phyloP scores from a whole-genome alignment of 129 eudicot species.

The Centrapalus pauciflorus region DNA sequence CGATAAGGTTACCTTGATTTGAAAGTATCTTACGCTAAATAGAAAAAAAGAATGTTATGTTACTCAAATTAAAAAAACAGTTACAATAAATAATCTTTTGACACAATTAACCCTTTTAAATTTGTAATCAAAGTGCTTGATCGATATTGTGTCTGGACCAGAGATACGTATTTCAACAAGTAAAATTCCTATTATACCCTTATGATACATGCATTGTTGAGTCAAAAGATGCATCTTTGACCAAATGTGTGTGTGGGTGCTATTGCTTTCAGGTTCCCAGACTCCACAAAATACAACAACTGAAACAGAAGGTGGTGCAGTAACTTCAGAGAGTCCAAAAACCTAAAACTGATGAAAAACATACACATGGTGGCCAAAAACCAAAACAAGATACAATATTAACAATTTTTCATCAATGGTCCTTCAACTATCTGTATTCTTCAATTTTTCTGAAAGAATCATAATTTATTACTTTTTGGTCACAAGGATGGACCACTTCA shows the following conservation, averaged over 20 bases:
- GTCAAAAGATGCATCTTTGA: slow-evolving; percentile 27
- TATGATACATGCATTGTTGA: slow-evolving; percentile 2
- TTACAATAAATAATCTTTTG: too few relatives aligned
- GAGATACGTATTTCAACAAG: too few relatives aligned
- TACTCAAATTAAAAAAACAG: too few relatives aligned
- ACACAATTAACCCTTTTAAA: too few relatives aligned
- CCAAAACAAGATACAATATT: slow-evolving; percentile 32
- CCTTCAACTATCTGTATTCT: slow-evolving; percentile 37
- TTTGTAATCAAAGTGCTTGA: too few relatives aligned
- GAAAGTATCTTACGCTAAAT: too few relatives aligned
- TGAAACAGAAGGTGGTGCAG: slow-evolving; percentile 52
- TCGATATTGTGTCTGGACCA: too few relatives aligned
- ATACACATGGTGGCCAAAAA: slow-evolving; percentile 20
- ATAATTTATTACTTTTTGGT: slow-evolving; percentile 23
- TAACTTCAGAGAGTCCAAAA: slow-evolving; percentile 55
- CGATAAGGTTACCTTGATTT: too few relatives aligned
- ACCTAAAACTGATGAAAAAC: slow-evolving; percentile 27
- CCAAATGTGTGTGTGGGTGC: slow-evolving; percentile 1
- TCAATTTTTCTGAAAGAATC: slow-evolving; percentile 39
- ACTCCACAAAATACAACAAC: slow-evolving; percentile 45
- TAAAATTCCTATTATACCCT: not conserved
- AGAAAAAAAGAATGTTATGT: too few relatives aligned
- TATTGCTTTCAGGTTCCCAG: slow-evolving; percentile 52
- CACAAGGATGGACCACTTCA: slow-evolving; percentile 20
- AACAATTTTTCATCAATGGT: slow-evolving; percentile 31